Base-by-base conservation (phyloP, 495 filamentous ascomycete species). In the Rhypophila decipiens region DNA sequence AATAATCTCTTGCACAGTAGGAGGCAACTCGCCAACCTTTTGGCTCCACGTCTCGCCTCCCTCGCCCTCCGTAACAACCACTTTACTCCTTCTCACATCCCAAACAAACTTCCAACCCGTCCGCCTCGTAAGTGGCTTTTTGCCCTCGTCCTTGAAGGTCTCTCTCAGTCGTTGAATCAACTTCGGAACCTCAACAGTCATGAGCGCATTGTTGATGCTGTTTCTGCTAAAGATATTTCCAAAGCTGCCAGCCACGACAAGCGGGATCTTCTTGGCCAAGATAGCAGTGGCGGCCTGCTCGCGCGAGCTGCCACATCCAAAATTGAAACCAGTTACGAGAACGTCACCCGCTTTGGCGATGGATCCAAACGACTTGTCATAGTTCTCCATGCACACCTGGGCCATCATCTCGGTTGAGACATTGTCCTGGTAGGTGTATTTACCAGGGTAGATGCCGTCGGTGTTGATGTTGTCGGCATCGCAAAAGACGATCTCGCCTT, bases 201-300 rank as follows among this genome's bases (percentile, higher is more conserved):
- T 81, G 11, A 97, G 69, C 0, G 86, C 90, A 50, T 96, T 97
- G 66, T 96, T 96, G 70, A 97, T 91, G 55, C 81, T 84, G 67
- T 96, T 95, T 5, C 90, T 71, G 50, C 72, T 74, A 61, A 96
- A 96, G 52, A 94, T 96, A 59, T 91, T 96, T 2, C 87, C 83
- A 55, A 96, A 93, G 65, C 84, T 89, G 10, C 88, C 89, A 0
- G 86, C 74, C 0, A 95, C 82, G 11, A 95, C 89, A 0, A 97
- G 73, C 0, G 82, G 85, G 44, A 97, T 94, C 52, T 85, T 60
- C 65, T 86, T 88, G 0, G 91, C 91, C 0, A 95, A 74, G 44
- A 96, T 85, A 1, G 90, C 83, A 0, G 91, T 96, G 0, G 90
- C 89, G 2, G 89, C 89, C 65, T 97, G 91, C 57, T 96, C 90